Base-by-base conservation (phyloP, 2,329 filamentous ascomycete genomes). In the Ceratocystis ficicola region DNA sequence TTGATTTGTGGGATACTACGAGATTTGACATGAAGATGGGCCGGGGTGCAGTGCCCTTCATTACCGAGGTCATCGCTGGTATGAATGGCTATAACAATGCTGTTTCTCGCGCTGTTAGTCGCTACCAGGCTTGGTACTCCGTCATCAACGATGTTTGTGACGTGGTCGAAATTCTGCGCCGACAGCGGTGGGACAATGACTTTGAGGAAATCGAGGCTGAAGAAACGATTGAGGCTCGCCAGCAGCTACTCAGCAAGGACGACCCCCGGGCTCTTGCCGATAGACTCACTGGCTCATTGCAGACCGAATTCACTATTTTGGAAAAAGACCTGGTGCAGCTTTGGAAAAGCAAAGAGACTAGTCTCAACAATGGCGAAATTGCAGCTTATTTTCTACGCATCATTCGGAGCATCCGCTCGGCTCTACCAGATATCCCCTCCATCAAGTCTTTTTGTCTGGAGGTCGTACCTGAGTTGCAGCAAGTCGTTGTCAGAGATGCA, bases 171-270 rank as follows among this genome's bases (percentile, higher is more conserved):
- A 79, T 83, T 67, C 81, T 94, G 70, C 83, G 79, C 68, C 81
- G 82, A 60, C 84, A 86, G 69, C 82, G 84, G 66, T 92, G 89
- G 88, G 87, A 92, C 69, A 86, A 89, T 65, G 87, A 89, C 68
- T 80, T 86, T 32, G 84, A 87, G 63, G 84, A 88, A 63, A 83
- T 90, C 50, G 87, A 90, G 68, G 87, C 90, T 68, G 88, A 92
- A 68, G 80, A 88, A 65, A 83, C 81, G 0, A 81, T 88, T 22
- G 86, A 89, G 68, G 79, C 80, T 20, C 81, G 86, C 44, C 86
- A 90, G 70, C 80, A 81, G 46, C 74, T 86, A 0, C 78, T 95
- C 12, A 90, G 86, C 73, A 83, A 83, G 64, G 84, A 93, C 44
- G 89, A 94, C 70, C 86, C 88, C 0, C 77, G 79, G 50, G 74